A percentile compares a stretch with the other conserved stretches of the same genome.
Evolutionary conservation across 805 yeast genomes (phyloP).

Genomic region (Cyberlindnera samutprakarnensis): DNA sequence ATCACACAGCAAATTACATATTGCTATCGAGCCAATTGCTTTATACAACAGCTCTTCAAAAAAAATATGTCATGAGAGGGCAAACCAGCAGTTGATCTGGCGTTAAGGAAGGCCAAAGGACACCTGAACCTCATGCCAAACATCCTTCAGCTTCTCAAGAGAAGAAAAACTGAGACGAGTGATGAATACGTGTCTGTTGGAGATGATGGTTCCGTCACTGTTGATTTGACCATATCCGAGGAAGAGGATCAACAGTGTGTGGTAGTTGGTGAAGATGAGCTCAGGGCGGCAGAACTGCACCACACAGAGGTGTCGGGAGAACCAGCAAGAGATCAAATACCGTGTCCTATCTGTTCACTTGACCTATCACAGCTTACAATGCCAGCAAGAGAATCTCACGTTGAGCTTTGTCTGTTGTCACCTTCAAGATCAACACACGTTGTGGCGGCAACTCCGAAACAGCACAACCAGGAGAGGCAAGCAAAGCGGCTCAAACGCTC

Average conservation of each 20-base stretch:
- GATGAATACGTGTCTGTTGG: neutral
- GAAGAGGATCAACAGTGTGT: constrained; percentile 1
- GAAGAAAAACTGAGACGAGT: neutral
- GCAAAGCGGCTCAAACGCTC: constrained; percentile 25
- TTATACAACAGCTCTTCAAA: too few relatives aligned
- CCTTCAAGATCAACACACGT: constrained; percentile 5
- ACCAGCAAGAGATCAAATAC: too few relatives aligned
- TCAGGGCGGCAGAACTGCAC: too few relatives aligned
- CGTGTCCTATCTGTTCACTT: constrained; percentile 48
- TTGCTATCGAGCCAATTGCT: too few relatives aligned
- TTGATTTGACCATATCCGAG: constrained; percentile 10
- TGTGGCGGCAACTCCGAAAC: constrained; percentile 13
- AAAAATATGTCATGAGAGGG: too few relatives aligned
- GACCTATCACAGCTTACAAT: constrained; percentile 32
- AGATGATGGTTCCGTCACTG: constrained; percentile 6
- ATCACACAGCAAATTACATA: too few relatives aligned
- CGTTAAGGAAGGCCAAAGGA: too few relatives aligned
- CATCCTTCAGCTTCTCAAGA: constrained; percentile 7
- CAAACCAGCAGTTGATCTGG: too few relatives aligned
- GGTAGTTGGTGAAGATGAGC: neutral
- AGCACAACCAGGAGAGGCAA: constrained; percentile 7
- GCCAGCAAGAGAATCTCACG: constrained; percentile 43
- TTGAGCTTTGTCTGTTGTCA: constrained; percentile 40
- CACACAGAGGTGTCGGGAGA: too few relatives aligned
- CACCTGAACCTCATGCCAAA: constrained; percentile 3